Evolutionary conservation across 331 rosid genomes (phyloP), one percentile per base, ranked within the genome.

Genomic region (Stylosanthes scabra): DNA sequence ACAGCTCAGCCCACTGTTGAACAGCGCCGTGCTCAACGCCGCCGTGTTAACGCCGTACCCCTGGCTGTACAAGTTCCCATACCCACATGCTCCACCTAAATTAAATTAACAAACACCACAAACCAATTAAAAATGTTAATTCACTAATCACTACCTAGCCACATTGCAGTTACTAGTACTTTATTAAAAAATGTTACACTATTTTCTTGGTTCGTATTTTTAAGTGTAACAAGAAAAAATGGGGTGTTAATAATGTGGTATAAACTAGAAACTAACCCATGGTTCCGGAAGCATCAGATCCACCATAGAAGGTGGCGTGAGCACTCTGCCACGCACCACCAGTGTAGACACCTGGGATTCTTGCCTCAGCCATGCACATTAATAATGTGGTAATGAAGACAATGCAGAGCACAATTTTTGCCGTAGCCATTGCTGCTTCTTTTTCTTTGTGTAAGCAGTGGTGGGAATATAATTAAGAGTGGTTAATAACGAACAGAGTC

Each of bases 1-100:
- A 46, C 92, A 88, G 74, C 90, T 85, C 11, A 88, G 67, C 0
- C 92, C 92, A 41, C 37, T 88, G 88, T 88, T 88, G 82, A 85
- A 88, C 0, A 88, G 73, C 11, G 92, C 92, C 0, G 92, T 88
- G 78, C 92, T 88, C 65, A 88, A 40, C 9, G 92, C 92, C 10
- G 90, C 92, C 0, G 92, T 88, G 83, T 85, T 85, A 78, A 88
- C 92, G 0, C 92, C 92, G 65, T 88, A 88, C 6, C 92, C 92
- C 34, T 88, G 90, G 70, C 92, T 88, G 84, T 88, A 88, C 56
- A 88, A 51, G 56, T 88, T 88, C 1, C 92, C 92, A 44, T 85
- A 88, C 47, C 92, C 92, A 59, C 92, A 88, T 27, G 92, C 92
- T 50, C 92, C 92, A 1, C 92, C 92, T 88, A 79, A 13, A 39